These are phyloP conservation scores for Pestalotiopsis sp. DNA, from an alignment of 2,329 filamentous ascomycete species.

Conservation along the genomic window DNA sequence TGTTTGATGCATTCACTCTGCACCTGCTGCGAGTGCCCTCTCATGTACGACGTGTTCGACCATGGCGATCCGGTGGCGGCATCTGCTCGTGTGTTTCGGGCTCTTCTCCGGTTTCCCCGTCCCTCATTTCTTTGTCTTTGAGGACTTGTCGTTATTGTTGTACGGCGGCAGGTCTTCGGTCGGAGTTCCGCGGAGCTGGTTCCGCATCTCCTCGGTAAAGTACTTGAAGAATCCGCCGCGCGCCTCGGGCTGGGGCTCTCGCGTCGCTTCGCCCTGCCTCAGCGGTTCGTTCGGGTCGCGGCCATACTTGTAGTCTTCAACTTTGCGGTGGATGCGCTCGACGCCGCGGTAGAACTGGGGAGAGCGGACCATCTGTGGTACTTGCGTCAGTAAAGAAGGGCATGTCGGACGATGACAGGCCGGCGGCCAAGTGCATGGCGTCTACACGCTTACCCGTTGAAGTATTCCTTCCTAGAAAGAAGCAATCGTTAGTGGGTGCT, in stretches of 20 bases:
- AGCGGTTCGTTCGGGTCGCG: constrained; percentile 53
- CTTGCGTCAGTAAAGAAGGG: background rate
- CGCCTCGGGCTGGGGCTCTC: constrained; percentile 31
- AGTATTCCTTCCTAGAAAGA: background rate
- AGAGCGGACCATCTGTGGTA: constrained; percentile 27
- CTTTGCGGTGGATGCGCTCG: constrained; percentile 51
- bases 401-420: no score
- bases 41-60: background rate
- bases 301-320: constrained; percentile 52
- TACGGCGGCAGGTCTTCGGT: constrained; percentile 4
- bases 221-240: constrained; percentile 42
- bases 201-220: constrained; percentile 54
- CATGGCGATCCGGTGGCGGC: background rate
- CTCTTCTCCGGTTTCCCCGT: no score
- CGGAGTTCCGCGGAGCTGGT: constrained; percentile 49
- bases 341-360: constrained; percentile 56
- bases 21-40: no score
- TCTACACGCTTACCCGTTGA: background rate
- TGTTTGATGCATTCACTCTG: no score
- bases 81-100: background rate
- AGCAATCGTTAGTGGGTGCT: background rate
- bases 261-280: constrained; percentile 53
- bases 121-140: background rate
- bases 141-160: background rate
- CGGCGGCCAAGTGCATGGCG: no score